These are phyloP conservation scores for Entophlyctis helioformis DNA, from an alignment of 192 early-diverging fungal species.

Conservation along the genomic window DNA sequence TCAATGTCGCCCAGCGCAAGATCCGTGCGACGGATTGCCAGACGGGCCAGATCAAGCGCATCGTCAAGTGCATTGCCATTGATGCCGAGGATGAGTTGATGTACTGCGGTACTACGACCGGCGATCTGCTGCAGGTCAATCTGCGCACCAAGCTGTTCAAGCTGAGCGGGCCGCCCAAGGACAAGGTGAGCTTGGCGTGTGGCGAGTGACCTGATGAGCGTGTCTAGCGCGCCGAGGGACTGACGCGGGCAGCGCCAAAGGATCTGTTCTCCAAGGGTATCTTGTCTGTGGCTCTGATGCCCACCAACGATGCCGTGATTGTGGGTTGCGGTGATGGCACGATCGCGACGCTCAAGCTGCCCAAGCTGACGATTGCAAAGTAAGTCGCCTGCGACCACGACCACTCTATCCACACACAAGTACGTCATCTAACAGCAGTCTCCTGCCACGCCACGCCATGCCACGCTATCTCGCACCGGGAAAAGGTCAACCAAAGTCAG, in stretches of 20 bases:
- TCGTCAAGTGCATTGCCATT: slow-evolving; percentile 40
- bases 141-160: slow-evolving; percentile 39
- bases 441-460: too few species aligned
- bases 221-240: too few species aligned
- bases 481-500: slow-evolving; percentile 41
- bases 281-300: slow-evolving; percentile 27
- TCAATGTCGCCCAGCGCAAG: slow-evolving; percentile 34
- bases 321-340: slow-evolving; percentile 46
- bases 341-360: slow-evolving; percentile 32
- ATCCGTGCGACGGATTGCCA: slow-evolving; percentile 34
- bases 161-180: slow-evolving; percentile 42
- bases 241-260: too few species aligned
- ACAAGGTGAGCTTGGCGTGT: slow-evolving; percentile 21
- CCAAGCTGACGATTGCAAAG: slow-evolving; percentile 40
- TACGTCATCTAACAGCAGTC: neutral
- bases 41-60: slow-evolving; percentile 45
- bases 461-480: too few species aligned
- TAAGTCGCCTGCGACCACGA: too few species aligned
- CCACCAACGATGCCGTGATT: slow-evolving; percentile 20
- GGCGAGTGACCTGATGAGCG: neutral
- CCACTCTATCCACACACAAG: neutral
- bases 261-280: slow-evolving; percentile 44
- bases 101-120: slow-evolving; percentile 51
- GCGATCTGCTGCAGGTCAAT: slow-evolving; percentile 39
- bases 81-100: slow-evolving; percentile 41